Base-by-base conservation (phyloP, 176 grass and related monocot species). In the Bromus sterilis region DNA sequence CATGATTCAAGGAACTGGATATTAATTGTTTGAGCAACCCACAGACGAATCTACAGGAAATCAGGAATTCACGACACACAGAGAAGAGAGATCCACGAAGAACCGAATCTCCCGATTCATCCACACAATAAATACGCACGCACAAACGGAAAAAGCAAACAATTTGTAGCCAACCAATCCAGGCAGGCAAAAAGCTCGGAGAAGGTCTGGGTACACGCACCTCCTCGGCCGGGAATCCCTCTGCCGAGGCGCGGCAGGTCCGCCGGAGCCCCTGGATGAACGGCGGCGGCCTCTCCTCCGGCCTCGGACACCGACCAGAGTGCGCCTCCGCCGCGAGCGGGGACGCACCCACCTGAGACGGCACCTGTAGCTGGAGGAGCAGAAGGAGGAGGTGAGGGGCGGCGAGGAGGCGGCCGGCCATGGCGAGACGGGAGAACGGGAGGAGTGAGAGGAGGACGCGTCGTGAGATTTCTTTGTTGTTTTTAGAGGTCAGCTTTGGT, bases 361-460 rank as follows among this genome's bases (percentile, higher is more conserved):
- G 74, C 12, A 37, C 61, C 16, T 29, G 64, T 12, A 78, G 29
- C 40, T 29, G 40, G 15, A 83, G 69, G 5, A 56, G 42, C 5
- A 76, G 16, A 11, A 59, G 66, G 55, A 85, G 42, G 30, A 82
- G 77, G 40, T 76, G 58, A 39, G 62, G 24, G 15, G 57, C 46
- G 56, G 34, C 31, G 59, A 88, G 80, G 75, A 79, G 74, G 67
- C 57, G 67, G 79, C 66, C 66, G 84, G 88, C 60, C 88, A 90
- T 90, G 79, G 78, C 83, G 65, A 73, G 59, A n/a, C 41, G 33
- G 5, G 26, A 28, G 39, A 25, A 25, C 7, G 31, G 11, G 72
- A 39, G n/a, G 29, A 68, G 76, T 34, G 68, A 3, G 20, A 36
- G 33, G 79, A 20, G 29, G 55, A 67, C 60, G 78, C 79, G 72